These are phyloP conservation scores for Saturnispora kantuleensis DNA, from an alignment of 805 yeast genomes.

Conservation along the genomic window DNA sequence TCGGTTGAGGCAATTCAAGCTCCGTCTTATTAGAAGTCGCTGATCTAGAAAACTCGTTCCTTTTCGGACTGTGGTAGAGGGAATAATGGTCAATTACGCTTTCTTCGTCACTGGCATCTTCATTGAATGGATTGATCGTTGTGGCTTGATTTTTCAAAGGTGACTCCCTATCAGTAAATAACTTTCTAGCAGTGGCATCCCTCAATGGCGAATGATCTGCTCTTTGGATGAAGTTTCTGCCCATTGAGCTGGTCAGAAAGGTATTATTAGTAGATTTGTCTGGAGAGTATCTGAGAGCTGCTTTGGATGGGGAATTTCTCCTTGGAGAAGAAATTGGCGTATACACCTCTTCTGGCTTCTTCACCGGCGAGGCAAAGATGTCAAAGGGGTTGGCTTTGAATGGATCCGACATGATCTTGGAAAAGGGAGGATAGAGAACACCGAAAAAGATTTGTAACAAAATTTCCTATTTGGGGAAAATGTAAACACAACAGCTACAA, in stretches of 20 bases:
- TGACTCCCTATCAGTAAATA: slow-evolving; percentile 59
- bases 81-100: slow-evolving; percentile 30
- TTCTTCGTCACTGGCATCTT: slow-evolving; percentile 24
- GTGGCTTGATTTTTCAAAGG: slow-evolving; percentile 52
- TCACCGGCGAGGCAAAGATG: slow-evolving; percentile 22
- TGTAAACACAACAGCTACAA: slow-evolving; percentile 5
- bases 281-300: slow-evolving; percentile 35
- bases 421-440: neutral
- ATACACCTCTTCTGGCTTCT: slow-evolving; percentile 23
- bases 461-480: slow-evolving; percentile 14
- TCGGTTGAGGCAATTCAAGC: slow-evolving; percentile 56
- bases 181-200: slow-evolving; percentile 47
- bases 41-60: slow-evolving; percentile 29
- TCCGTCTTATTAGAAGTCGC: slow-evolving; percentile 29
- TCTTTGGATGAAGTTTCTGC: slow-evolving; percentile 28
- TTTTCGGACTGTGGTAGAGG: slow-evolving; percentile 17
- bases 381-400: slow-evolving; percentile 22
- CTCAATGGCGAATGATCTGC: slow-evolving; percentile 23
- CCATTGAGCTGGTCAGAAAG: slow-evolving; percentile 28
- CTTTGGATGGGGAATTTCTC: slow-evolving; percentile 28
- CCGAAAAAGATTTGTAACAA: slow-evolving; percentile 3
- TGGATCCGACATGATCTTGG: slow-evolving; percentile 16
- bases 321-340: slow-evolving; percentile 26
- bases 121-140: slow-evolving; percentile 37
- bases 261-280: slow-evolving; percentile 30